These are phyloP conservation scores for Aspergillus baeticus DNA, from an alignment of 495 filamentous ascomycete species.

Conservation along the genomic window DNA sequence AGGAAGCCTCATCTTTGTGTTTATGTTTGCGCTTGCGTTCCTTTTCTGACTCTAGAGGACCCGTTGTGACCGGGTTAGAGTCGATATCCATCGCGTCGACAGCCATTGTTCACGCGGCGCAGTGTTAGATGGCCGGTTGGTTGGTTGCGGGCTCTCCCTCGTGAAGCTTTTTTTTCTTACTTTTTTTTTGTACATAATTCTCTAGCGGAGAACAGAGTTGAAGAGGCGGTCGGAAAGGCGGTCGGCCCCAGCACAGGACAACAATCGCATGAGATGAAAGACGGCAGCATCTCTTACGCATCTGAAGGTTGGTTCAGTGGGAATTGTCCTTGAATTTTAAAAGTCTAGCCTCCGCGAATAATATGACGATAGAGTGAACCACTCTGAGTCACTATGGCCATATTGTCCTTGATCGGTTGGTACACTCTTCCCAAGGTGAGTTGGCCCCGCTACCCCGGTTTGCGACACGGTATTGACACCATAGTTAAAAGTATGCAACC, in stretches of 20 bases:
- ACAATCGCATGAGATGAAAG: background rate
- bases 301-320: background rate
- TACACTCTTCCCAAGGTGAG: slow-evolving; percentile 74
- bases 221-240: slow-evolving; percentile 38
- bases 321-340: background rate
- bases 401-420: slow-evolving; percentile 82
- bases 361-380: background rate
- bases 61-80: slow-evolving; percentile 17
- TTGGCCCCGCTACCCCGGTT: slow-evolving; percentile 5
- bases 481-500: slow-evolving; percentile 63
- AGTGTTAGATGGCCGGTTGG: slow-evolving; percentile 22
- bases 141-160: slow-evolving; percentile 18
- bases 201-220: slow-evolving; percentile 8
- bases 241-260: slow-evolving; percentile 19
- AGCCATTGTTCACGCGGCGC: slow-evolving; percentile 36
- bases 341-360: no score
- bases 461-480: slow-evolving; percentile 3
- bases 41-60: slow-evolving; percentile 38
- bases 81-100: slow-evolving; percentile 47
- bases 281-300: background rate
- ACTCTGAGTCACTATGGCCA: slow-evolving; percentile 31
- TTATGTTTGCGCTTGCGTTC: slow-evolving; percentile 56
- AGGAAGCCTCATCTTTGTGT: slow-evolving; percentile 23
- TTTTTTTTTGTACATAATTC: slow-evolving; percentile 24
- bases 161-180: slow-evolving; percentile 39